These are phyloP conservation scores for Debaryomyces hansenii DNA, from an alignment of 805 yeast genomes.

Conservation along the genomic window DNA sequence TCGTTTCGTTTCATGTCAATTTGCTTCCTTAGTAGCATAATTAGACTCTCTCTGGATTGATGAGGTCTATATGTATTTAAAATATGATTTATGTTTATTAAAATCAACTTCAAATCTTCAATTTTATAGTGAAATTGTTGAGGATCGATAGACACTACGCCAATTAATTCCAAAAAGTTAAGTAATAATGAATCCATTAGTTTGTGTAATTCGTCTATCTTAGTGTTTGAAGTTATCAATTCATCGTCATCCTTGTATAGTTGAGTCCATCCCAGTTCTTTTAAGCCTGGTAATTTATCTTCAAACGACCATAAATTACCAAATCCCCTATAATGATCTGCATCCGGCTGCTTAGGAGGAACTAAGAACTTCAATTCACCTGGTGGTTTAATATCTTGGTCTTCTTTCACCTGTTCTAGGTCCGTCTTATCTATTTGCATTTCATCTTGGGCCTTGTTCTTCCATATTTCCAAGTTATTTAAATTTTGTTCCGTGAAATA, in stretches of 20 bases:
- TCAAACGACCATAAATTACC: constrained; percentile 87
- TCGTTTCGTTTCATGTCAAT: constrained; percentile 61
- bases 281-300: constrained; percentile 74
- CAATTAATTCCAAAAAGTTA: constrained; percentile 80
- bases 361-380: constrained; percentile 56
- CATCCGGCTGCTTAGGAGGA: constrained; percentile 67
- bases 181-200: constrained; percentile 75
- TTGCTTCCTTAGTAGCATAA: constrained; percentile 69
- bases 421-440: constrained; percentile 11
- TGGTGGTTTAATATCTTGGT: constrained; percentile 19
- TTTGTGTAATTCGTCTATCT: constrained; percentile 74
- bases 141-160: constrained; percentile 75
- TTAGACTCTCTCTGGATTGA: constrained; percentile 87
- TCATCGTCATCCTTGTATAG: constrained; percentile 53
- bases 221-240: constrained; percentile 37
- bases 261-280: constrained; percentile 76
- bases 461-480: constrained; percentile 37
- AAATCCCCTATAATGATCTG: constrained; percentile 74
- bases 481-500: constrained; percentile 71
- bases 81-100: constrained; percentile 89
- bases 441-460: constrained; percentile 16
- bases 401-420: constrained; percentile 8
- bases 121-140: constrained; percentile 56
- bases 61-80: constrained; percentile 93
- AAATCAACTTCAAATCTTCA: constrained; percentile 74